Evolutionary conservation across 345 rosid species (phyloP), one percentile per base, ranked within the genome.

Genomic region (Sisymbrium irio): DNA sequence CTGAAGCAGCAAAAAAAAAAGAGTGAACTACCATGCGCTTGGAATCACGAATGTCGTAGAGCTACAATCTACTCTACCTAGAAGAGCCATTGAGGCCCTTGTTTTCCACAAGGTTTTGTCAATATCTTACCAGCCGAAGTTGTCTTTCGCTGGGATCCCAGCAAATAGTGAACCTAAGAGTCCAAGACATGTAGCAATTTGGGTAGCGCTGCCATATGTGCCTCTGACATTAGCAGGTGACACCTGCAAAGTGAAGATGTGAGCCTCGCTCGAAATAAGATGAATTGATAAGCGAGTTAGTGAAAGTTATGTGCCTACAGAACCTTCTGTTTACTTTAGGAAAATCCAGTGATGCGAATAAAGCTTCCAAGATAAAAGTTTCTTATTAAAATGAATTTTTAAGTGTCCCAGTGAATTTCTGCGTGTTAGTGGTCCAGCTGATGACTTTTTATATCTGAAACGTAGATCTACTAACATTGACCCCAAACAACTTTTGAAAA

Each of bases 191-290:
- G 90, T 82, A 7, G 96, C 88, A 78, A 91, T 89, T 76, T 94
- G 96, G 33, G 88, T 89, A 69, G 84, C 79, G 84, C 98, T 94
- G 66, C 97, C 97, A 80, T 80, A 89, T 39, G 96, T 83, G 62
- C 97, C 97, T 84, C 98, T 89, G 36, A 91, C 97, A 82, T 79
- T 85, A 79, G 91, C 76, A 45, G 98, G 98, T 61, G 97, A 89
- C 77, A 94, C 88, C 98, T 94, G 80, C 65, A 75, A 69, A 71
- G 71, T 9, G 37, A 63, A 55, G 39, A 18, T 49, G 62, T 18
- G 65, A 64, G 49, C 39, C 41, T 40, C 28, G 18, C 55, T 42
- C 19, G 4, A 54, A 64, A 27, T 42, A 49, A 45, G 70, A 65
- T 63, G 49, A 9, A 69, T 4, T 3, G 22, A 19, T 6, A 46